Evolutionary conservation across 2,329 filamentous ascomycete species (phyloP).

Genomic region (Penicillium sp.): DNA sequence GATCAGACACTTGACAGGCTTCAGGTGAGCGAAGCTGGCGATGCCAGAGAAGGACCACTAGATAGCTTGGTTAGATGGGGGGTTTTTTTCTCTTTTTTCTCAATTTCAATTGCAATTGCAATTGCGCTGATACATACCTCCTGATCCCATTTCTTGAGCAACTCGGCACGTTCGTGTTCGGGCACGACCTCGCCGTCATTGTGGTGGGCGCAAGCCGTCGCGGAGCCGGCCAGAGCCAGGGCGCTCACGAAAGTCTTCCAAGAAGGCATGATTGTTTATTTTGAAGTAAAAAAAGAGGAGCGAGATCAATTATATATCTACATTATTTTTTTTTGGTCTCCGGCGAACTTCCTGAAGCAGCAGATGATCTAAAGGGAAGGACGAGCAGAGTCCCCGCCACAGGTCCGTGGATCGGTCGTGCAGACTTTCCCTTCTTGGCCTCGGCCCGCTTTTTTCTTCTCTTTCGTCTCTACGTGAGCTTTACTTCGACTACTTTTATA

Average conservation of each 20-base stretch:
- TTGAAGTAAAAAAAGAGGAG: conserved; percentile 10
- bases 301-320: conserved; percentile 4
- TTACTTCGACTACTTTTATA: neutral
- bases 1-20: conserved; percentile 69
- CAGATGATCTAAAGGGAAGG: conserved; percentile 23
- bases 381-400: conserved; percentile 16
- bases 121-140: conserved; percentile 37
- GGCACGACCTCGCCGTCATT: conserved; percentile 43
- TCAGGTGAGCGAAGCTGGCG: conserved; percentile 71
- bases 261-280: conserved; percentile 25
- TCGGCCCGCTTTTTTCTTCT: conserved; percentile 15
- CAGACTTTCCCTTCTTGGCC: conserved; percentile 42
- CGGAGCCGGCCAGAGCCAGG: conserved; percentile 37
- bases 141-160: conserved; percentile 51
- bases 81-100: neutral
- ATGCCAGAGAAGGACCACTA: conserved; percentile 73
- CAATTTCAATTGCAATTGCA: neutral
- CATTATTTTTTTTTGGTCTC: conserved; percentile 10
- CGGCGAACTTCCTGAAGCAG: conserved; percentile 20
- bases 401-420: conserved; percentile 26
- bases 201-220: conserved; percentile 42
- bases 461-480: neutral
- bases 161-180: conserved; percentile 43
- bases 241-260: conserved; percentile 33
- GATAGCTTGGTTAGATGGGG: neutral